phyloP scores from a whole-genome alignment of 2,329 filamentous ascomycete species.

The Davidsoniella neocaledoniae region DNA sequence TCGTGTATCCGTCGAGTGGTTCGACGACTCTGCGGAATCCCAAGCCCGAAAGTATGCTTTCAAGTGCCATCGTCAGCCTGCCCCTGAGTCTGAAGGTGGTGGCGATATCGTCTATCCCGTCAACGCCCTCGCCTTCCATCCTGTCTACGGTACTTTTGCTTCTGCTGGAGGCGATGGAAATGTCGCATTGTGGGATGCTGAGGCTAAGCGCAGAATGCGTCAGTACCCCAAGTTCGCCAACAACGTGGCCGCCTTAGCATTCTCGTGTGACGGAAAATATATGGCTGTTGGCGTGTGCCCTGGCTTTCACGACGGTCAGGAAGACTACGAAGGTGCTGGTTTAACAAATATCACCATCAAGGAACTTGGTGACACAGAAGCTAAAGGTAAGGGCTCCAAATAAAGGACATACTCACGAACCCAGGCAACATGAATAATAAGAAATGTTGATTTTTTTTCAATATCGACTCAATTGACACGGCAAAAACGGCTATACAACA shows the following conservation, averaged over 20 bases:
- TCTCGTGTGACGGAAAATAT: constrained; percentile 60
- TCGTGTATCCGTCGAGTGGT: constrained; percentile 93
- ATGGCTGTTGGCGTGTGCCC: constrained; percentile 70
- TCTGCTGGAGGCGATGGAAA: constrained; percentile 80
- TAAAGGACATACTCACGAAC: constrained; percentile 19
- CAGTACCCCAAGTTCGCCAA: constrained; percentile 76
- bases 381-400: constrained; percentile 67
- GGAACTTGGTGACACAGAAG: constrained; percentile 74
- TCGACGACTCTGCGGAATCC: constrained; percentile 72
- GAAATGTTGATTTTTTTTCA: constrained; percentile 1
- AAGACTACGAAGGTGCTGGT: constrained; percentile 58
- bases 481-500: not conserved
- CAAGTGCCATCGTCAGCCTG: constrained; percentile 83
- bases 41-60: constrained; percentile 95
- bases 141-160: constrained; percentile 67
- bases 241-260: constrained; percentile 60
- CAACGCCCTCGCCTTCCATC: constrained; percentile 79
- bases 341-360: constrained; percentile 63
- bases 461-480: constrained; percentile 1
- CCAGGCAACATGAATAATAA: not conserved
- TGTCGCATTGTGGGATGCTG: constrained; percentile 84
- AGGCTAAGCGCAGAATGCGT: constrained; percentile 74
- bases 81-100: constrained; percentile 35
- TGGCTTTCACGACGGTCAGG: constrained; percentile 74
- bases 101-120: constrained; percentile 81